Conservation (phyloP, 345 rosid species). For the Sonneratia alba region DNA sequence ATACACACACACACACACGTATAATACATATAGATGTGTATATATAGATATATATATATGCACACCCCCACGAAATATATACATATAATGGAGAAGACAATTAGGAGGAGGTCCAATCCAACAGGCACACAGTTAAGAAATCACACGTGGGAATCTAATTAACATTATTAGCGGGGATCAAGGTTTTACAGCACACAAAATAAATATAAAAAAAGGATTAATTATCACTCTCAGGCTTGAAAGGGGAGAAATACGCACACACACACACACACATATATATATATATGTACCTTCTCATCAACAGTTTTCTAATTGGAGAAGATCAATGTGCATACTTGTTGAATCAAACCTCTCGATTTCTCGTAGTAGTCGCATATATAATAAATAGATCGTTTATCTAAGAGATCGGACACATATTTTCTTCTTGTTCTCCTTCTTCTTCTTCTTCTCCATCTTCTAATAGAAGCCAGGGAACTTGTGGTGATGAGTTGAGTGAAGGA, state of each 20-base stretch:
- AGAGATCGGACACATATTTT: background rate
- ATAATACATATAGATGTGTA: no score
- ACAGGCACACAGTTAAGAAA: background rate
- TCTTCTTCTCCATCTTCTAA: conserved; percentile 16
- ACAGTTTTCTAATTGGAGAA: background rate
- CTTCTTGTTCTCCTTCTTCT: background rate
- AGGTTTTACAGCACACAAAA: background rate
- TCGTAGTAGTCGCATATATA: background rate
- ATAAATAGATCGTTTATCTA: background rate
- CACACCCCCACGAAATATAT: no score
- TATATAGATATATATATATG: no score
- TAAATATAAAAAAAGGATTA: background rate
- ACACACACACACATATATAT: no score
- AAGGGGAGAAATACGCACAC: no score
- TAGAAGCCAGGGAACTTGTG: conserved; percentile 47
- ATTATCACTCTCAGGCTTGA: background rate
- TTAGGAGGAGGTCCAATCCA: background rate
- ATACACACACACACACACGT: no score
- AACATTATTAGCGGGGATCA: background rate
- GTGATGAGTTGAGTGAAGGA: conserved; percentile 15
- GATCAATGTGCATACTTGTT: background rate
- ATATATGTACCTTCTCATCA: background rate
- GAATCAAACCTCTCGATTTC: background rate
- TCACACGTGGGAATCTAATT: background rate
- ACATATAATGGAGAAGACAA: no score